These are phyloP conservation scores for Pontederia crassipes DNA, from an alignment of 176 grass and related monocot species.

Conservation along the genomic window DNA sequence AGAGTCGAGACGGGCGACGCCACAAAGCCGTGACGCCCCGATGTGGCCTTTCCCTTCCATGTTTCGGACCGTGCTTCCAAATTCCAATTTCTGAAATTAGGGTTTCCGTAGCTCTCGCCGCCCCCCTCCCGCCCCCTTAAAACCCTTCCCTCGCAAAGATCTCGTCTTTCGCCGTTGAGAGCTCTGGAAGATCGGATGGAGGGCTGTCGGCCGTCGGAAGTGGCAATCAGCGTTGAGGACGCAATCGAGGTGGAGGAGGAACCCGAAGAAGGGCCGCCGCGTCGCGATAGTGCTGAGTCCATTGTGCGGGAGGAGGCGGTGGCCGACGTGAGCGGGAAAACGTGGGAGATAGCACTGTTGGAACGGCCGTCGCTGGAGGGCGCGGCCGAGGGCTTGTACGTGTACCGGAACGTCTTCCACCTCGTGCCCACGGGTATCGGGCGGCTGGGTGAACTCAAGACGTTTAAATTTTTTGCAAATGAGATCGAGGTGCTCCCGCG, in stretches of 20 bases:
- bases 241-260: not conserved
- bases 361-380: slow-evolving; percentile 13
- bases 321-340: slow-evolving; percentile 55
- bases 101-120: no score
- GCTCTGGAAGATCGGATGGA: not conserved
- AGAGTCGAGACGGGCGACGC: no score
- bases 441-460: slow-evolving; percentile 37
- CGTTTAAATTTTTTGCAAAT: slow-evolving; percentile 89
- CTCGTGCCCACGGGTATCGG: slow-evolving; percentile 55
- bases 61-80: no score
- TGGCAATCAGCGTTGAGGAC: not conserved
- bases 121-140: no score
- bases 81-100: no score
- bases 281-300: not conserved
- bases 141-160: not conserved
- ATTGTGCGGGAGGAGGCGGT: slow-evolving; percentile 1
- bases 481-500: slow-evolving; percentile 77
- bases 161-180: not conserved
- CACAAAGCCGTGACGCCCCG: no score
- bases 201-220: slow-evolving; percentile 10
- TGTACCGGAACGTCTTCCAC: slow-evolving; percentile 71
- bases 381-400: slow-evolving; percentile 44
- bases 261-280: not conserved
- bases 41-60: no score
- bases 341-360: slow-evolving; percentile 65